These are phyloP conservation scores for Herpotrichia juniperi DNA, from an alignment of 2,329 filamentous ascomycete species.

Conservation along the genomic window DNA sequence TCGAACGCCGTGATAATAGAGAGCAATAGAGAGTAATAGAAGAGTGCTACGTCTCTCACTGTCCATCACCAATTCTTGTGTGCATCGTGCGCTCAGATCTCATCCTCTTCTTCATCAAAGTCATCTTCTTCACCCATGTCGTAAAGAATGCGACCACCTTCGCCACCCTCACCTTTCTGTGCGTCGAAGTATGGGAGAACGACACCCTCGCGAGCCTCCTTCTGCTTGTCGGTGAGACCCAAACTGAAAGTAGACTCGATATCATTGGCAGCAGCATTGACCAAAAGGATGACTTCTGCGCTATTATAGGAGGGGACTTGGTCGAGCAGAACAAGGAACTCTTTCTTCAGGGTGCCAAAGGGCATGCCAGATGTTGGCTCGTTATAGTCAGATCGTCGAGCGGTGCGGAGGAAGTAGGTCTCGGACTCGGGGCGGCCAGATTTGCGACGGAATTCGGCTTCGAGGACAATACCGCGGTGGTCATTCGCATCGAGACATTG, in stretches of 20 bases:
- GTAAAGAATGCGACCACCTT: constrained; percentile 92
- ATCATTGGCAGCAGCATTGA: constrained; percentile 30
- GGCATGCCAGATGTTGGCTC: constrained; percentile 13
- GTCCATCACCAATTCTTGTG: background rate
- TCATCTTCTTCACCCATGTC: constrained; percentile 97
- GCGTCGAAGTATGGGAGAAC: constrained; percentile 97
- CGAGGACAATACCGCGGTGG: constrained; percentile 69
- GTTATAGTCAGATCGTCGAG: constrained; percentile 23
- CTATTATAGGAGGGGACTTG: constrained; percentile 65
- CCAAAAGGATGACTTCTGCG: constrained; percentile 14
- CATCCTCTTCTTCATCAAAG: constrained; percentile 95
- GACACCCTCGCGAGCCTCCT: constrained; percentile 82
- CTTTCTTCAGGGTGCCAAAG: constrained; percentile 50
- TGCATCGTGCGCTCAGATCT: constrained; percentile 63
- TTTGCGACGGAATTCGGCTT: constrained; percentile 85
- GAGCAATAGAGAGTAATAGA: background rate
- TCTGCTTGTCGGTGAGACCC: constrained; percentile 88
- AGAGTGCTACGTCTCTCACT: background rate
- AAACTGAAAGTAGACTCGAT: constrained; percentile 79
- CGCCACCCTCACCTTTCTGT: constrained; percentile 77
- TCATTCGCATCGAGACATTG: constrained; percentile 67
- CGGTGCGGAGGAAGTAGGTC: constrained; percentile 60
- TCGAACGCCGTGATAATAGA: background rate
- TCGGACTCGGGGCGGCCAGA: constrained; percentile 81
- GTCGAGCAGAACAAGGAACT: constrained; percentile 68